phyloP scores from a whole-genome alignment of 1,139 yeast species.

The Schwanniomyces etchellsii region DNA sequence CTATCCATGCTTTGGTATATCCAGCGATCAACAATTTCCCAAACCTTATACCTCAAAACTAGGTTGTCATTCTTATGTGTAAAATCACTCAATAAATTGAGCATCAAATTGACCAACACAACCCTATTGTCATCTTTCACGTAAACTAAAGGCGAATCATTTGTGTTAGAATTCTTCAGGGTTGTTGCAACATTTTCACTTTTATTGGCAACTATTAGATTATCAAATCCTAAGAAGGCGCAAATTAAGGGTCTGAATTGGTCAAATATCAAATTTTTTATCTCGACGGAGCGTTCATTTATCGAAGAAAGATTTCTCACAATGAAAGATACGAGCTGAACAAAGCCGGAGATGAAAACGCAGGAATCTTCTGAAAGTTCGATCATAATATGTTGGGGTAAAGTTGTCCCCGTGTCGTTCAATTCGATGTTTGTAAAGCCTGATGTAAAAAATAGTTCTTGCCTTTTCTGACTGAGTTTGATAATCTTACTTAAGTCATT shows the following conservation, averaged over 20 bases:
- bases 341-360: constrained; percentile 69
- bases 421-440: constrained; percentile 9
- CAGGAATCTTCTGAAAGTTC: constrained; percentile 79
- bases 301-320: constrained; percentile 23
- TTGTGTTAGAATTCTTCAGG: background rate
- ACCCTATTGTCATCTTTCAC: constrained; percentile 34
- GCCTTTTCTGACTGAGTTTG: constrained; percentile 29
- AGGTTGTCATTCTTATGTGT: constrained; percentile 34
- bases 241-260: constrained; percentile 31
- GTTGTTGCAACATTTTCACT: constrained; percentile 12
- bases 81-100: constrained; percentile 42
- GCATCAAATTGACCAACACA: constrained; percentile 27
- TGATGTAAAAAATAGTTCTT: constrained; percentile 29
- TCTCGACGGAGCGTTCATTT: constrained; percentile 21
- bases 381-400: constrained; percentile 22
- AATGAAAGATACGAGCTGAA: constrained; percentile 37
- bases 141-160: constrained; percentile 15
- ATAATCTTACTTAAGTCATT: constrained; percentile 28
- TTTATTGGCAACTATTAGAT: constrained; percentile 15
- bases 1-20: constrained; percentile 40
- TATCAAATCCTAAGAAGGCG: constrained; percentile 38
- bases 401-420: constrained; percentile 12
- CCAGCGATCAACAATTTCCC: constrained; percentile 77
- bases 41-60: constrained; percentile 43
- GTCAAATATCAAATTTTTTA: constrained; percentile 25